Base-by-base conservation (phyloP, 2,329 filamentous ascomycete genomes). In the Hymenoscyphus salicellus region DNA sequence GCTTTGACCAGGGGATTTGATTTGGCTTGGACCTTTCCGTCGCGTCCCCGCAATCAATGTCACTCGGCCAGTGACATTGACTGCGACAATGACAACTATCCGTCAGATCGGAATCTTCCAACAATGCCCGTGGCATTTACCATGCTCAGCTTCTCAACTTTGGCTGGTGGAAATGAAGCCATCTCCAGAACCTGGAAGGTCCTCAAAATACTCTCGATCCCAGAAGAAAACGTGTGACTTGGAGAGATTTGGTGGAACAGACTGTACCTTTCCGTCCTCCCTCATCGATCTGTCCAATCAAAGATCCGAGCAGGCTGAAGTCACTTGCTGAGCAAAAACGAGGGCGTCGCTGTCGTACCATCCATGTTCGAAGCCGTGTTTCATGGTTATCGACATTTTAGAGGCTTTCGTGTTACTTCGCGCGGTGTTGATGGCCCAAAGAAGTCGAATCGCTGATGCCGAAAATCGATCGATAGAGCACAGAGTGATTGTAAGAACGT, bases 371-470 rank as follows among this genome's bases (percentile, higher is more conserved):
- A n/a, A 56, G 46, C 60, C 60, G 60, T 30, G 46, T 56, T 62
- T 62, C 49, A 62, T 32, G 60, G 60, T 20, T 62, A 30, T 62
- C 60, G 60, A 62, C 60, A 49, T 62, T 41, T 4, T 14, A 23
- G 30, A 33, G n/a, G 32, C 14, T 58, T 58, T 26, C 26, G 46
- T 23, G 46, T 26, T 11, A 52, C 46, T 23, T 14, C 20, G 26
- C 20, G 23, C 46, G 46, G 46, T n/a, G 16, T n/a, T 56, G 26
- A 56, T 56, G 55, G 55, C 55, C 26, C 52, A 3, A 33, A 30
- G 52, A 30, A 56, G 52, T 32, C 30, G 55, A 56, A 56, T 56
- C 55, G n/a, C 46, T 23, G 36, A 23, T 20, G 46, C 46, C 46
- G 16, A 16, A 7, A 26, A 26, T 26, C 23, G 46, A 52, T 52